phyloP scores from a whole-genome alignment of 352 stramenopile genomes.

The Phytophthora meadii region DNA sequence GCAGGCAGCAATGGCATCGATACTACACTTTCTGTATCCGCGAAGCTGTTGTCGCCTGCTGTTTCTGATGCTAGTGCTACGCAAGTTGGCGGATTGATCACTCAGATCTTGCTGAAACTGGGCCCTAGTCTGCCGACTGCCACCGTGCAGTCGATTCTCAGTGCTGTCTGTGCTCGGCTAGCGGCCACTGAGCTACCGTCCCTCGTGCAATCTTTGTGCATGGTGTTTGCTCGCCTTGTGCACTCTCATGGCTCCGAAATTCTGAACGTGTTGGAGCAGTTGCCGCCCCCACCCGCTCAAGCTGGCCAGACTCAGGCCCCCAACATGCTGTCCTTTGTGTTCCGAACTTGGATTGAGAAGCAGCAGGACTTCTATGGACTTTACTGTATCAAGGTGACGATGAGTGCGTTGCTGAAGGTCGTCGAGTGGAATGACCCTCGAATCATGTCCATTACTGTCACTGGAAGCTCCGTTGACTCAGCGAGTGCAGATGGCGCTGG shows the following conservation, averaged over 20 bases:
- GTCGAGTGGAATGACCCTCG: constrained; percentile 79
- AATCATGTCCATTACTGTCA: constrained; percentile 70
- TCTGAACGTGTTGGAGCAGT: constrained; percentile 72
- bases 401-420: constrained; percentile 77
- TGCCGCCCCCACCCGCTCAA: constrained; percentile 48
- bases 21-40: constrained; percentile 70
- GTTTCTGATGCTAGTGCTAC: constrained; percentile 79
- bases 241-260: constrained; percentile 76
- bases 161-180: constrained; percentile 71
- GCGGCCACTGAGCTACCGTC: constrained; percentile 72
- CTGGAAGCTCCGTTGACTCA: constrained; percentile 53
- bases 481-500: constrained; percentile 5
- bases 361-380: constrained; percentile 85
- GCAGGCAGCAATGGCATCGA: constrained; percentile 63
- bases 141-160: constrained; percentile 81
- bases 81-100: constrained; percentile 80
- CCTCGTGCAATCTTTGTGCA: constrained; percentile 80
- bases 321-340: constrained; percentile 84
- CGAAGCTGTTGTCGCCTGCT: constrained; percentile 69
- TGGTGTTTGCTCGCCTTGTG: constrained; percentile 84
- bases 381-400: constrained; percentile 87
- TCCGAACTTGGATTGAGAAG: constrained; percentile 85
- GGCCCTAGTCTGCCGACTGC: constrained; percentile 57
- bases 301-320: constrained; percentile 28
- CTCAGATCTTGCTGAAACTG: constrained; percentile 80